Base-by-base conservation (phyloP, 2,329 filamentous ascomycete species). In the Colletotrichum abscissum region DNA sequence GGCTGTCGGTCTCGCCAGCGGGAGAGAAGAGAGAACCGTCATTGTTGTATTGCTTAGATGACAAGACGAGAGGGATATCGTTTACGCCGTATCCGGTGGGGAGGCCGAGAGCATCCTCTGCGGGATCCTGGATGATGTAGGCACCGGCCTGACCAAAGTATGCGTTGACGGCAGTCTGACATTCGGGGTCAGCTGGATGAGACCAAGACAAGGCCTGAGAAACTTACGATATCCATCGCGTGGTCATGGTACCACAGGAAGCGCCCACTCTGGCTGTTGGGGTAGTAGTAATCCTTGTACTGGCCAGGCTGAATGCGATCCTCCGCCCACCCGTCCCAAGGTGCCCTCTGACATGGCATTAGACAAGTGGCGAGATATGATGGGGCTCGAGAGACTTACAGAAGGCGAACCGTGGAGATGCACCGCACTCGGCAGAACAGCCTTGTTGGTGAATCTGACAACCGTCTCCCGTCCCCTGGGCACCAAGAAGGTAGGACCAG, bases 231-330 rank as follows among this genome's bases (percentile, higher is more conserved):
- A 33, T 80, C 78, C 65, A 84, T 78, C 16, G 83, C 82, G 69
- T 84, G 82, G 73, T 86, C 87, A 75, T 91, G 88, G 75, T 91
- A 91, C 89, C 89, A 91, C 35, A 90, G 82, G 0, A 87, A 84
- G 49, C 89, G 84, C 1, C 84, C 87, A 52, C 82, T 83, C 77
- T 90, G 86, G 16, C 78, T 81, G 77, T 91, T 91, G 11, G 89
- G 89, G 75, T 90, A 92, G 78, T 90, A 91, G 78, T 91, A 91
- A 74, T 91, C 90, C 78, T 91, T 91, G 80, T 86, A 90, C 76
- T 91, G 80, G 1, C 88, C 87, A 0, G 85, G 84, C 1, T 79
- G 60, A 1, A 87, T 86, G n/a, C 84, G 81, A 73, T 91, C 89
- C 58, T 85, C 84, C 1, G 88, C 88, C 87, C 88, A 90, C 0